These are phyloP conservation scores for Cladosporium sp. DNA, from an alignment of 2,329 filamentous ascomycete genomes.

Conservation along the genomic window DNA sequence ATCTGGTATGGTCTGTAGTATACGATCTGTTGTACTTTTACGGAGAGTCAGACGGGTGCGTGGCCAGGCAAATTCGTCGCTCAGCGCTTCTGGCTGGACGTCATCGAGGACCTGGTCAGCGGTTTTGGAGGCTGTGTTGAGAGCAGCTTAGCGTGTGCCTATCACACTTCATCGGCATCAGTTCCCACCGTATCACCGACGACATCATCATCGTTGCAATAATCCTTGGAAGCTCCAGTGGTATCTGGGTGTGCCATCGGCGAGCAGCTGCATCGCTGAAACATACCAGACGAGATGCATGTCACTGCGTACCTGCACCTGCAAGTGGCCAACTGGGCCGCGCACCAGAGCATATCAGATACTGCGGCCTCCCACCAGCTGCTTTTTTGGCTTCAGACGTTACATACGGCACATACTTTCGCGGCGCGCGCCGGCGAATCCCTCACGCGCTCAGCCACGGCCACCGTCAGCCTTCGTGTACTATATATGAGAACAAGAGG, in stretches of 20 bases:
- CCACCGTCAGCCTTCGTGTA: neutral
- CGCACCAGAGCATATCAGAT: neutral
- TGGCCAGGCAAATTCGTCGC: constrained; percentile 11
- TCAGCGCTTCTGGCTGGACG: constrained; percentile 13
- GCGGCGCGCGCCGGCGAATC: constrained; percentile 7
- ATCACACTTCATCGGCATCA: constrained; percentile 10
- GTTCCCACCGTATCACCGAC: constrained; percentile 1
- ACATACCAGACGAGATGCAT: constrained; percentile 4
- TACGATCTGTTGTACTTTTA: neutral
- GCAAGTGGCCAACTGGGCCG: neutral
- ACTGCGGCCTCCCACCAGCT: neutral
- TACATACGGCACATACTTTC: neutral
- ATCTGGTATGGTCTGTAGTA: neutral
- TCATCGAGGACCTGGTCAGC: constrained; percentile 13
- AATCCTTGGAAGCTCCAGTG: neutral
- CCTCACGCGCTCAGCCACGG: constrained; percentile 10
- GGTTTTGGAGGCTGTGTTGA: constrained; percentile 15
- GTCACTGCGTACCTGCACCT: neutral
- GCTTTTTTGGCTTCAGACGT: neutral
- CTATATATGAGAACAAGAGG: constrained; percentile 2
- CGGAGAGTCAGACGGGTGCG: constrained; percentile 16
- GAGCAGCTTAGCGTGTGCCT: constrained; percentile 11
- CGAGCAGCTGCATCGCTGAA: constrained; percentile 7
- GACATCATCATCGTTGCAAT: neutral
- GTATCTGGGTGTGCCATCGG: neutral